These are phyloP conservation scores for Plantago major DNA, from an alignment of 257 asterid species.

Conservation along the genomic window DNA sequence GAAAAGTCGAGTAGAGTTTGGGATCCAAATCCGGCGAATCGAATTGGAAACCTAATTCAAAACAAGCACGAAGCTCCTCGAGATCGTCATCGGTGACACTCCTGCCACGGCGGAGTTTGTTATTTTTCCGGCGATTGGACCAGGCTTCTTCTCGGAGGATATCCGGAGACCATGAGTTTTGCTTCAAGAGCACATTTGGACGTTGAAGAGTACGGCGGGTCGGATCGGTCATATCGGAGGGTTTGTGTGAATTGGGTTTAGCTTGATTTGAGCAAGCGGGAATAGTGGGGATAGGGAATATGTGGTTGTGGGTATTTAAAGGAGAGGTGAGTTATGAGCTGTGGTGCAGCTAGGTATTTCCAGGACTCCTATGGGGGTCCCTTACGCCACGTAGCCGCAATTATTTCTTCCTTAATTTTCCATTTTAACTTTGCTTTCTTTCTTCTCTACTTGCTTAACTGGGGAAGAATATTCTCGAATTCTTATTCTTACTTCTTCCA, in stretches of 20 bases:
- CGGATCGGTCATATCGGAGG: background rate
- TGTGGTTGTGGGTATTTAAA: constrained; percentile 16
- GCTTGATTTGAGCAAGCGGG: constrained; percentile 25
- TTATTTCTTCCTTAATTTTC: too few relatives aligned
- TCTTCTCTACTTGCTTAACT: too few relatives aligned
- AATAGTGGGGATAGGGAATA: constrained; percentile 20
- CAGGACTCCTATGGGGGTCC: constrained; percentile 5
- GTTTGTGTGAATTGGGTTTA: too few relatives aligned
- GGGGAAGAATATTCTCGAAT: too few relatives aligned
- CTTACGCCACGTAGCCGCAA: too few relatives aligned
- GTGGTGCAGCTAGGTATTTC: constrained; percentile 10
- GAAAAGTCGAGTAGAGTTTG: constrained; percentile 46
- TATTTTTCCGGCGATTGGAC: constrained; percentile 36
- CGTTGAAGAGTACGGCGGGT: constrained; percentile 22
- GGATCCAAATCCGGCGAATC: constrained; percentile 62
- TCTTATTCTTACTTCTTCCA: too few relatives aligned
- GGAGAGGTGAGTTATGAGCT: background rate
- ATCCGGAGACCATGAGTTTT: constrained; percentile 65
- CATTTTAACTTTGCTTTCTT: too few relatives aligned
- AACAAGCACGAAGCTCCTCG: constrained; percentile 68
- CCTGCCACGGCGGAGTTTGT: constrained; percentile 29
- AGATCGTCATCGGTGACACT: constrained; percentile 59
- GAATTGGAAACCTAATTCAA: constrained; percentile 63
- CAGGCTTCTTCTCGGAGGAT: constrained; percentile 53
- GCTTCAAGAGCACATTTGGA: constrained; percentile 34